Evolutionary conservation across 1,284 basidiomycete species (phyloP).

Genomic region (Cerrena zonata): DNA sequence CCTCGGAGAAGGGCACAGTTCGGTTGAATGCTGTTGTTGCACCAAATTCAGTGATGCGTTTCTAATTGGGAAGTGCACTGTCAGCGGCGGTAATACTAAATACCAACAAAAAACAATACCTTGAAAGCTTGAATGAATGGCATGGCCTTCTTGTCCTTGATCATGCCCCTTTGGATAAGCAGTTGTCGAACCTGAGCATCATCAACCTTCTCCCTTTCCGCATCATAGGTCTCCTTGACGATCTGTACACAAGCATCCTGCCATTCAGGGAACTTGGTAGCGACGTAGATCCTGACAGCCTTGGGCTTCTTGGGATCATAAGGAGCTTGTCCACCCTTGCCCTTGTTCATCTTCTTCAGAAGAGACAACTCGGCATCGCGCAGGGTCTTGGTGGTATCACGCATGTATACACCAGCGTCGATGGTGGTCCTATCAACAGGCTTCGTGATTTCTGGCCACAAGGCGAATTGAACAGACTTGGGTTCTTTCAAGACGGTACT

Average conservation of each 20-base stretch:
- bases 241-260: conserved; percentile 79
- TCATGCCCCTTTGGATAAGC: conserved; percentile 71
- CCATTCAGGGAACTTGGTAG: conserved; percentile 89
- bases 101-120: conserved; percentile 39
- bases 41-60: conserved; percentile 79
- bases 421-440: conserved; percentile 58
- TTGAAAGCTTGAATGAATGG: conserved; percentile 92
- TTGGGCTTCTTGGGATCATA: conserved; percentile 84
- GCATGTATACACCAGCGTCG: conserved; percentile 80
- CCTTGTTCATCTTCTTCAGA: conserved; percentile 71
- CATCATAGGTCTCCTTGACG: conserved; percentile 68
- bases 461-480: conserved; percentile 76
- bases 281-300: conserved; percentile 83
- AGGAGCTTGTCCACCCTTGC: conserved; percentile 43
- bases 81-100: not conserved
- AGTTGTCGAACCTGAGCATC: conserved; percentile 75
- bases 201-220: conserved; percentile 65
- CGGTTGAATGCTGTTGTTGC: conserved; percentile 81
- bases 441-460: conserved; percentile 65
- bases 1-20: conserved; percentile 83
- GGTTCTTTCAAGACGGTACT: conserved; percentile 67
- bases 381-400: conserved; percentile 79
- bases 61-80: conserved; percentile 40
- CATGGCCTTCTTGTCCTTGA: conserved; percentile 96
- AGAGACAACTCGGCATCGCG: conserved; percentile 82